Percentiles rank a stretch among this genome's conserved stretches.
These are phyloP conservation scores for Magnusiomyces clavatus DNA, from an alignment of 1,139 yeast genomes.

Conservation along the genomic window DNA sequence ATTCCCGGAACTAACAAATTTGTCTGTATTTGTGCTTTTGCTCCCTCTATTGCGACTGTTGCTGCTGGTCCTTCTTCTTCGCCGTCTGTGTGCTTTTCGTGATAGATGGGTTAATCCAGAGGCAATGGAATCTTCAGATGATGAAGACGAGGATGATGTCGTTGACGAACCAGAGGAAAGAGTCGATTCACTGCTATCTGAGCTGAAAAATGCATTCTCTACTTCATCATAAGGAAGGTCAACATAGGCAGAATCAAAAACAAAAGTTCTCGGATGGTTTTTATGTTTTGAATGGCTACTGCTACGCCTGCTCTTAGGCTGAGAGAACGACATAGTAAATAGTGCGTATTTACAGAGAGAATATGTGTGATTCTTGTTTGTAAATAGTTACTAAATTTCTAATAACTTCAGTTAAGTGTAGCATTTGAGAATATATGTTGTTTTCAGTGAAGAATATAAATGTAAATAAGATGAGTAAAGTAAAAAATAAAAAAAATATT, in stretches of 20 bases:
- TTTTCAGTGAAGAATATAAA: no score
- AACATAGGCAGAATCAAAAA: conserved; percentile 16
- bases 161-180: conserved; percentile 6
- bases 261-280: conserved; percentile 5
- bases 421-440: no score
- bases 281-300: no score
- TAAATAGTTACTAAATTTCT: no score
- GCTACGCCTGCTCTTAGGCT: no score
- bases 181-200: conserved; percentile 7
- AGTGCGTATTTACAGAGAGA: no score
- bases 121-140: background rate
- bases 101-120: background rate
- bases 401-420: no score
- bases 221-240: conserved; percentile 11
- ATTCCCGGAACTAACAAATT: background rate
- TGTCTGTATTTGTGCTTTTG: background rate
- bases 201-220: conserved; percentile 5
- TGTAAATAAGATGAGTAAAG: no score
- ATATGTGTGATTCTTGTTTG: no score
- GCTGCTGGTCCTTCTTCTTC: background rate
- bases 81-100: background rate
- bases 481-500: no score
- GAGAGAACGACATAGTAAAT: no score
- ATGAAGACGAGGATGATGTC: background rate
- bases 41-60: background rate